These are phyloP conservation scores for Dimocarpus longan DNA, from an alignment of 345 rosid species.

Conservation along the genomic window DNA sequence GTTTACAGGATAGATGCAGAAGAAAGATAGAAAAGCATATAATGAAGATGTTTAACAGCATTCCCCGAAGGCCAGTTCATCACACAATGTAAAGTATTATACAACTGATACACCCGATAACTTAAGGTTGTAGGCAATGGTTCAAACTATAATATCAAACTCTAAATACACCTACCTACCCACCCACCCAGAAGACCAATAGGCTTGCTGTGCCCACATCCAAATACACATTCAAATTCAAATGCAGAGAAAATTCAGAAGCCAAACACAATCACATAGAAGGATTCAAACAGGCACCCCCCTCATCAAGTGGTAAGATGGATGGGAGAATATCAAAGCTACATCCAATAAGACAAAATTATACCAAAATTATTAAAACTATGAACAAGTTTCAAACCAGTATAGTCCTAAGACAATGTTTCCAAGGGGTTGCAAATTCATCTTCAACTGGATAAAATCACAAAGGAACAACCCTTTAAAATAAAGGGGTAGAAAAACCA, in stretches of 20 bases:
- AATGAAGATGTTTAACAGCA: background rate
- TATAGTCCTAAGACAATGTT: background rate
- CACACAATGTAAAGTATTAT: background rate
- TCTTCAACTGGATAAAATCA: background rate
- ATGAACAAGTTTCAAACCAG: background rate
- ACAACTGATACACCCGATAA: background rate
- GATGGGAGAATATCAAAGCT: background rate
- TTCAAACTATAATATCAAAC: background rate
- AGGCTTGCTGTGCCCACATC: background rate
- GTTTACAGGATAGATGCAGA: background rate
- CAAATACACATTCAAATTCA: background rate
- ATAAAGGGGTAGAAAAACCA: background rate
- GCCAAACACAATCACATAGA: background rate
- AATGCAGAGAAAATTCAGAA: background rate
- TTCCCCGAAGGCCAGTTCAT: background rate
- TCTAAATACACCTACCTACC: background rate
- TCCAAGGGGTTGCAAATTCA: background rate
- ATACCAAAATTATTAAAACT: background rate
- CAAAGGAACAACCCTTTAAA: background rate
- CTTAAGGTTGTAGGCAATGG: background rate
- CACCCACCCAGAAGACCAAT: background rate
- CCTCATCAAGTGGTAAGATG: background rate
- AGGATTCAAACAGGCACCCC: background rate
- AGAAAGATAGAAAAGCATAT: background rate
- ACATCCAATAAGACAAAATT: background rate